Evolutionary conservation across 2,329 filamentous ascomycete species (phyloP), one percentile per base, ranked within the genome.

Genomic region (Ophiocordyceps camponoti-floridani): DNA sequence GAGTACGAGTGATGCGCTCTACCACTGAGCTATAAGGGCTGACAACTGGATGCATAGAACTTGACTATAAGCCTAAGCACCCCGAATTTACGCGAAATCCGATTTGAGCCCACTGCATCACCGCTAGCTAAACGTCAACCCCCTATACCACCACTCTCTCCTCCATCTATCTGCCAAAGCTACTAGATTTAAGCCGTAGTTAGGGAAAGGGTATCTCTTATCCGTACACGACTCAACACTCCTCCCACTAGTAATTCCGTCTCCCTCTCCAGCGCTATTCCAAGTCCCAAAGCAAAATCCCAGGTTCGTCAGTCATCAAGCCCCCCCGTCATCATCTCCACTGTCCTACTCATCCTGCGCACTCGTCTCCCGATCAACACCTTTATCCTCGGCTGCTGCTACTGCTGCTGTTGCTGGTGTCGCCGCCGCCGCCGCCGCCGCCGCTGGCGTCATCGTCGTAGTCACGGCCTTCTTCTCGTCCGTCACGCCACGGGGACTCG

Each of bases 401-500:
- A 13, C 13, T 7, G 35, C 4, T n/a, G n/a, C n/a, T 3, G 7
- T 16, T 16, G 35, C 4, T n/a, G 35, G 8, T 16, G 35, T 11
- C 35, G 16, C 16, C 35, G 16, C 11, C 14, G 14, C n/a, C 35
- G 35, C 3, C 6, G 35, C 7, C 7, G 14, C 16, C 14, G 33
- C 8, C 7, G 13, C 8, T 8, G 33, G 5, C 5, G 33, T 37
- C 6, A n/a, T 16, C 14, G 33, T 12, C 5, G 33, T 16, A 12
- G 14, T n/a, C 6, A 13, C 52, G 46, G 50, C 57, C 28, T 44
- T 48, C 45, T 51, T 63, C 49, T 66, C 62, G 16, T 61, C 59
- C 9, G 58, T 56, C 27, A 64, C 57, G 50, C 72, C 70, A 45
- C 66, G 58, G 37, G 73, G 70, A 44, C 75, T 82, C 2, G 73